Evolutionary conservation across 2,329 filamentous ascomycete species (phyloP), one percentile per base, ranked within the genome.

Genomic region (Cercospora berteroae): DNA sequence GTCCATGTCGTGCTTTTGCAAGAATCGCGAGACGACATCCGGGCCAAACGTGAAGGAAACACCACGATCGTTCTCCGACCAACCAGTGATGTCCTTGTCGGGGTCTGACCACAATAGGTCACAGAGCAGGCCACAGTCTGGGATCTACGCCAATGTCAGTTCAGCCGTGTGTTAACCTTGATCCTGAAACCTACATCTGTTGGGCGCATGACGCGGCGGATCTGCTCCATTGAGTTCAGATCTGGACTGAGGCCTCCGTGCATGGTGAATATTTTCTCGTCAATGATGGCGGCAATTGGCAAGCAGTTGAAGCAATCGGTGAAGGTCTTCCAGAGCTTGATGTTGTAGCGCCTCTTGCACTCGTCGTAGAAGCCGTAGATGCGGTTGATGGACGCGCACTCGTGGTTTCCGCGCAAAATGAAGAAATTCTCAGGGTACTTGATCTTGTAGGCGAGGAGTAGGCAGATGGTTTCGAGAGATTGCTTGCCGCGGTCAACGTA

Each of bases 401-500:
- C 95, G 86, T 99, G 95, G 86, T 99, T 99, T 71, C 95, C 95
- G 74, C 95, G 93, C 67, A 99, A 88, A 74, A 99, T 91, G 86
- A 99, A 99, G 85, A 99, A 98, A 85, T 99, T 99, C 84, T 99
- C 95, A 59, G 95, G 95, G 80, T 97, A 98, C 85, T 98, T 98
- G 88, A 99, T 96, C 88, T 99, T 99, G 88, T 98, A 99, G 70
- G 93, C 93, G 61, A 99, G 88, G 66, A 99, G 87, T 71, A 99
- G 86, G 84, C 93, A 97, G 82, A 99, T 98, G 74, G 95, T 98
- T 86, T 99, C 95, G 64, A 99, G 90, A 42, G 94, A 97, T 83
- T 99, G 95, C 87, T 99, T 98, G 84, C 95, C 95, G 84, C 95
- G 90, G 81, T 99, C 95, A 77, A 99, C 95, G 78, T 99, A 99